These are phyloP conservation scores for Canna indica DNA, from an alignment of 176 grass and related monocot genomes.

Conservation along the genomic window DNA sequence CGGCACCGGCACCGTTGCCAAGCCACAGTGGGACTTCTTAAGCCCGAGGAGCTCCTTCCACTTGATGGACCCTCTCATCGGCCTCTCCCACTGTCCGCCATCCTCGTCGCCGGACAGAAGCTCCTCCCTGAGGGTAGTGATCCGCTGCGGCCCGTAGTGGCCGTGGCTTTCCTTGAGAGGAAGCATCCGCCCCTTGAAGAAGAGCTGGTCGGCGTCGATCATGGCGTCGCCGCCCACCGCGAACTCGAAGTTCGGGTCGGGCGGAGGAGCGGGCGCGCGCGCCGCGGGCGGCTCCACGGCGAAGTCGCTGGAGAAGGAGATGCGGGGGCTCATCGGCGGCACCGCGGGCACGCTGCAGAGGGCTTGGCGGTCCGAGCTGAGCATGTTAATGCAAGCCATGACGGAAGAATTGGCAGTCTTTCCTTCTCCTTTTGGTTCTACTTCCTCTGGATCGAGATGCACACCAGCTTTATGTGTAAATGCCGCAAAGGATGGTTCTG, in stretches of 20 bases:
- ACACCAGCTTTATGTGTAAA: neutral
- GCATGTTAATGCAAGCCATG: constrained; percentile 97
- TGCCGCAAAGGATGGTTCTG: neutral
- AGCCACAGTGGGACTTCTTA: constrained; percentile 9
- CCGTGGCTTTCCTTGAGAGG: constrained; percentile 51
- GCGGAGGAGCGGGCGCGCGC: constrained; percentile 33
- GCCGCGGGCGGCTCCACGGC: constrained; percentile 53
- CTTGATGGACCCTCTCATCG: constrained; percentile 40
- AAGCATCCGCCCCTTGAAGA: constrained; percentile 88
- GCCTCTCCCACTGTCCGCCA: constrained; percentile 7
- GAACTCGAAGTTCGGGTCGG: constrained; percentile 89
- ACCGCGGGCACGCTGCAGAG: constrained; percentile 2
- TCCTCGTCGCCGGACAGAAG: constrained; percentile 22
- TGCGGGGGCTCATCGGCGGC: constrained; percentile 49
- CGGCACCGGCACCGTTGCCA: constrained; percentile 24
- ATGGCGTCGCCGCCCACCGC: constrained; percentile 71
- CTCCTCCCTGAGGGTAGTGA: constrained; percentile 55
- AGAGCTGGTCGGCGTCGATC: constrained; percentile 97
- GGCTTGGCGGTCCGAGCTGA: constrained; percentile 39
- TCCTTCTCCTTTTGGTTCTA: neutral
- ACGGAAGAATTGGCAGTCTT: neutral
- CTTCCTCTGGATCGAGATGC: neutral
- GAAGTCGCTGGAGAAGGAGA: constrained; percentile 99
- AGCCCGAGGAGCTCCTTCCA: constrained; percentile 66
- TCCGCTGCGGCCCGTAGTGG: neutral